Evolutionary conservation across 495 filamentous ascomycete genomes (phyloP).

Genomic region (Xylaria curta): DNA sequence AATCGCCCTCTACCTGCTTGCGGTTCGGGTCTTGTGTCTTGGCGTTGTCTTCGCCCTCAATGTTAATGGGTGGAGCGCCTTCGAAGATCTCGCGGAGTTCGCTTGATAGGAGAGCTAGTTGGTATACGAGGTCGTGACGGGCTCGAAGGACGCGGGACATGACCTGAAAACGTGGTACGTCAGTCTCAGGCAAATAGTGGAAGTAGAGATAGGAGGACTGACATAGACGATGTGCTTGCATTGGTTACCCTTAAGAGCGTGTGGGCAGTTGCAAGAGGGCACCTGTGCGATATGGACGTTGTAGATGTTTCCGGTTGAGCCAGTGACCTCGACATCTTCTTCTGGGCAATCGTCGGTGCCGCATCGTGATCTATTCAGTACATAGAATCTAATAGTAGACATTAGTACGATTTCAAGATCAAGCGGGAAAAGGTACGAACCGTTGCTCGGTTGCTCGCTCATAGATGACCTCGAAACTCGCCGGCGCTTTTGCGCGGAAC

Average conservation of each 20-base stretch:
- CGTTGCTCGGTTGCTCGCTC: conserved; percentile 49
- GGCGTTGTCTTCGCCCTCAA: not conserved
- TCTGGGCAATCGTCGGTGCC: conserved; percentile 40
- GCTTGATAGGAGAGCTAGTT: conserved; percentile 70
- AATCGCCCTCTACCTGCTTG: conserved; percentile 70
- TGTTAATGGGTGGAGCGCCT: conserved; percentile 52
- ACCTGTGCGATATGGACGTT: conserved; percentile 55
- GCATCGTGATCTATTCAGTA: conserved; percentile 45
- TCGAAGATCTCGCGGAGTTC: conserved; percentile 70
- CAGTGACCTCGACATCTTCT: conserved; percentile 69
- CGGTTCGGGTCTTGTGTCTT: conserved; percentile 42
- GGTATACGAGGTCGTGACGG: conserved; percentile 68
- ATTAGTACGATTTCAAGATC: not conserved
- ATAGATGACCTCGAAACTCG: conserved; percentile 45
- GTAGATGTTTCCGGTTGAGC: conserved; percentile 80
- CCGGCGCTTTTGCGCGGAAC: conserved; percentile 44
- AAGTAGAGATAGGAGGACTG: conserved; percentile 13
- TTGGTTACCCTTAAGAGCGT: conserved; percentile 66
- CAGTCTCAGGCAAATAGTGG: not conserved
- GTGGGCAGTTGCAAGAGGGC: conserved; percentile 73
- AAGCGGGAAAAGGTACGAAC: not conserved
- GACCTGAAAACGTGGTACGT: conserved; percentile 49
- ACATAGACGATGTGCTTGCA: conserved; percentile 65
- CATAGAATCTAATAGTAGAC: conserved; percentile 40
- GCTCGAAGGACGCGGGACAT: conserved; percentile 70